Evolutionary conservation across 257 asterid genomes (phyloP).

Genomic region (Solanum microdontum): DNA sequence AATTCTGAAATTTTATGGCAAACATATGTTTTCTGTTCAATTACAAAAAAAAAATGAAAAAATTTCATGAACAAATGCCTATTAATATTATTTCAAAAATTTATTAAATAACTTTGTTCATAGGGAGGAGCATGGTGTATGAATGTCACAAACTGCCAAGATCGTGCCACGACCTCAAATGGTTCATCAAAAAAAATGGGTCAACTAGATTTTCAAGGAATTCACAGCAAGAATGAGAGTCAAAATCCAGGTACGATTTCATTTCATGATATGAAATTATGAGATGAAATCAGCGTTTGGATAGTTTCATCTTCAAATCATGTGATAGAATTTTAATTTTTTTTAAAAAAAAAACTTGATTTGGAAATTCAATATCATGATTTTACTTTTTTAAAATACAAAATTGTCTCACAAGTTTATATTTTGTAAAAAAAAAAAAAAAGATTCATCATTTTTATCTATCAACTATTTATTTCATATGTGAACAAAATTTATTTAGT

Average conservation of each 20-base stretch:
- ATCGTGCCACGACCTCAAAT: rapidly evolving
- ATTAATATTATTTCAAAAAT: neutral
- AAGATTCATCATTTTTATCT: neutral
- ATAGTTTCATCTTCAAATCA: neutral
- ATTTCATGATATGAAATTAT: neutral
- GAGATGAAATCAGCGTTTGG: neutral
- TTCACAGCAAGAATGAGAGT: neutral
- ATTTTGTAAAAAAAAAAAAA: neutral
- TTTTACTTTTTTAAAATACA: neutral
- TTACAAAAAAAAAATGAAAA: neutral
- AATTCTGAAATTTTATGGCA: neutral
- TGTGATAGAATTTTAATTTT: neutral
- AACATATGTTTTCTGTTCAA: neutral
- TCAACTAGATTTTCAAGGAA: neutral
- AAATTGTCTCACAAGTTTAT: neutral
- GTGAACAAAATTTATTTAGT: neutral
- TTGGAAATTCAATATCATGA: neutral
- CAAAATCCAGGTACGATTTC: neutral
- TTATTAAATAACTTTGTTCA: neutral
- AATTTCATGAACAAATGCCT: neutral
- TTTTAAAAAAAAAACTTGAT: neutral
- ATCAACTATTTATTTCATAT: neutral
- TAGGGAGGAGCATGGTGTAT: neutral
- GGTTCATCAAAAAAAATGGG: neutral
- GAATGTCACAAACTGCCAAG: neutral